Conservation (phyloP, 129 eudicot genomes). For the Flaveria sonorensis region DNA sequence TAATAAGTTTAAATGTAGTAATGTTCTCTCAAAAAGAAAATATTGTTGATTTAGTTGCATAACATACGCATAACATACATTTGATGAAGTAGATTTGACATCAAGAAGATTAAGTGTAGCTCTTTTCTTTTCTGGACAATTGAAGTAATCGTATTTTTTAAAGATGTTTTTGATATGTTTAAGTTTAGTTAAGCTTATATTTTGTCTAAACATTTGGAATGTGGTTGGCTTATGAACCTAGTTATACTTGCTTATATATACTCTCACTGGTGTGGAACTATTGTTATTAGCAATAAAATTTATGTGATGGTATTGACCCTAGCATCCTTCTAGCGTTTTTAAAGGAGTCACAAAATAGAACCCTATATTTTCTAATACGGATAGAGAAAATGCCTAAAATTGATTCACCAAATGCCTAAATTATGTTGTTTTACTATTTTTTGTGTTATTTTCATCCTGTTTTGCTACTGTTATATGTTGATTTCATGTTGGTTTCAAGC, state of each 20-base stretch:
- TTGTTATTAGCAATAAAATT: no score
- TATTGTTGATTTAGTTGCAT: neutral
- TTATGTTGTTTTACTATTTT: no score
- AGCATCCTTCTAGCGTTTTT: no score
- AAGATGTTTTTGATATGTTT: slow-evolving; percentile 6
- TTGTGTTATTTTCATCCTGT: no score
- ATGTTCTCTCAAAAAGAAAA: neutral
- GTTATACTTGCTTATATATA: no score
- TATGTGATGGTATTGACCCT: no score
- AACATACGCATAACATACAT: neutral
- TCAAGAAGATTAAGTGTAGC: slow-evolving; percentile 17
- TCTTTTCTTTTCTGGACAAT: neutral
- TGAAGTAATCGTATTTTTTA: slow-evolving; percentile 1
- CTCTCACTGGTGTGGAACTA: neutral
- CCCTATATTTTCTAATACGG: no score
- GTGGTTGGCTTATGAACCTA: neutral
- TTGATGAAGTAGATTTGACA: slow-evolving; percentile 22
- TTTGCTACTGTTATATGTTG: no score
- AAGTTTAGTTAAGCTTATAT: slow-evolving; percentile 12
- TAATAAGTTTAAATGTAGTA: neutral
- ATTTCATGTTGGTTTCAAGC: no score
- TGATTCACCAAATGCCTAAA: no score
- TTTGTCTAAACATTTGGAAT: neutral
- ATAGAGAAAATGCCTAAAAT: no score
- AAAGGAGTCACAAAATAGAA: no score